Percentiles rank a stretch among this genome's conserved stretches.
These are phyloP conservation scores for Volvox reticuliferus DNA, from an alignment of 139 green algal species.

Conservation along the genomic window DNA sequence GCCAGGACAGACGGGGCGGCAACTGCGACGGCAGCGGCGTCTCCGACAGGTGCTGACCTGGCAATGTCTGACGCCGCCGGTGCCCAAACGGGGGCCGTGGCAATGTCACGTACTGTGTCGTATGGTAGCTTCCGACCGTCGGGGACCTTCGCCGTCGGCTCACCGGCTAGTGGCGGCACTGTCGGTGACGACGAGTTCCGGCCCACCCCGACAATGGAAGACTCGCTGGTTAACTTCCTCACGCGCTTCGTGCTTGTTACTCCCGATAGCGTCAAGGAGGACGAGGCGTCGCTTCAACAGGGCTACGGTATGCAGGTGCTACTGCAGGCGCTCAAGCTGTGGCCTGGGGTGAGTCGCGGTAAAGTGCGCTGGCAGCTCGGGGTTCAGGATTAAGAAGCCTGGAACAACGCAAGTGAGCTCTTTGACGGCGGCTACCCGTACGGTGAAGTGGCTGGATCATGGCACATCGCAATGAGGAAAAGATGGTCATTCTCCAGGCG, in stretches of 20 bases:
- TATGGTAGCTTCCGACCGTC: background rate
- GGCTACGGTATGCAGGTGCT: slow-evolving; percentile 60
- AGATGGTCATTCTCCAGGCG: too few species aligned
- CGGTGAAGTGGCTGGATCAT: too few species aligned
- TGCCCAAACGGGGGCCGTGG: background rate
- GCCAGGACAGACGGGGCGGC: background rate
- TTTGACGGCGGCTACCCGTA: too few species aligned
- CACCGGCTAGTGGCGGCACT: background rate
- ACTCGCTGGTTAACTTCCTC: slow-evolving; percentile 93
- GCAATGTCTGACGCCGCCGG: background rate
- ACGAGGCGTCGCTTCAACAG: slow-evolving; percentile 51
- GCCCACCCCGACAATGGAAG: slow-evolving; percentile 73
- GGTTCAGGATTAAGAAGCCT: too few species aligned
- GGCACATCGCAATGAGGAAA: too few species aligned
- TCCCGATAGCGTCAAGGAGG: slow-evolving; percentile 44
- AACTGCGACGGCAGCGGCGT: background rate
- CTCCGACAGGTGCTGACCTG: background rate
- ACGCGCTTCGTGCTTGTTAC: slow-evolving; percentile 77
- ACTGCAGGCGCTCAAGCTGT: slow-evolving; percentile 58
- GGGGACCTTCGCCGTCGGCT: background rate
- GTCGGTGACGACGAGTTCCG: slow-evolving; percentile 18
- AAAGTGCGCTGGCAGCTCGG: background rate
- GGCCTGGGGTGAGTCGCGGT: slow-evolving; percentile 37
- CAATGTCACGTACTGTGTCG: slow-evolving; percentile 7
- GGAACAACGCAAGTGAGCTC: too few species aligned